Percentiles rank a stretch among this genome's conserved stretches.
Conservation (phyloP, 192 early-diverging fungal genomes). For the Chytriomyces sp. region DNA sequence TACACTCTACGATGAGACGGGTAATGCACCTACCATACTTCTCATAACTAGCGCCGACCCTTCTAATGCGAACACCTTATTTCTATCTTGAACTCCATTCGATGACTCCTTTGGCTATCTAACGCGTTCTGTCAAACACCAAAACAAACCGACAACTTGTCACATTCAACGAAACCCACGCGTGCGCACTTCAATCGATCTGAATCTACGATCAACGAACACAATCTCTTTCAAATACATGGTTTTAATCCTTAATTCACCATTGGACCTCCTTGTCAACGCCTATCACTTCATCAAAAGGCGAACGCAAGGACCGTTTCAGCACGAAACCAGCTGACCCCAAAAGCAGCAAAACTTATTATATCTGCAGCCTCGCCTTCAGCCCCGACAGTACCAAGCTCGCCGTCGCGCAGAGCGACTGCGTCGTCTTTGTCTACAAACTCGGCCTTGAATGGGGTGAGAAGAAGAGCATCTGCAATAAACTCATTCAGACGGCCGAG, state of each 20-base stretch:
- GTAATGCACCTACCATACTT: background rate
- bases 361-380: slow-evolving; percentile 59
- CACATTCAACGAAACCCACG: background rate
- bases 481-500: slow-evolving; percentile 63
- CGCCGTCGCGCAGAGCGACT: slow-evolving; percentile 64
- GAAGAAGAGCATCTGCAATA: slow-evolving; percentile 70
- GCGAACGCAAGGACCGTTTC: slow-evolving; percentile 67
- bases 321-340: slow-evolving; percentile 68
- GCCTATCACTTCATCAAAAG: slow-evolving; percentile 3
- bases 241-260: no score
- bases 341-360: slow-evolving; percentile 52
- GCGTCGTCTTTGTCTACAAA: slow-evolving; percentile 68
- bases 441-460: slow-evolving; percentile 70
- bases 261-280: no score
- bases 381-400: slow-evolving; percentile 66
- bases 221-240: no score
- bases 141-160: background rate
- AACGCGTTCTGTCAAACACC: background rate
- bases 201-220: background rate
- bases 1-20: slow-evolving; percentile 67
- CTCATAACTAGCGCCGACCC: background rate
- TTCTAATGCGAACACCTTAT: background rate
- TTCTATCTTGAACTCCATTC: background rate
- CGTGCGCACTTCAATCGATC: background rate
- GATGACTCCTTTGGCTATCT: background rate